These are phyloP conservation scores for Penicillium capsulatum DNA, from an alignment of 2,329 filamentous ascomycete genomes.

Conservation along the genomic window DNA sequence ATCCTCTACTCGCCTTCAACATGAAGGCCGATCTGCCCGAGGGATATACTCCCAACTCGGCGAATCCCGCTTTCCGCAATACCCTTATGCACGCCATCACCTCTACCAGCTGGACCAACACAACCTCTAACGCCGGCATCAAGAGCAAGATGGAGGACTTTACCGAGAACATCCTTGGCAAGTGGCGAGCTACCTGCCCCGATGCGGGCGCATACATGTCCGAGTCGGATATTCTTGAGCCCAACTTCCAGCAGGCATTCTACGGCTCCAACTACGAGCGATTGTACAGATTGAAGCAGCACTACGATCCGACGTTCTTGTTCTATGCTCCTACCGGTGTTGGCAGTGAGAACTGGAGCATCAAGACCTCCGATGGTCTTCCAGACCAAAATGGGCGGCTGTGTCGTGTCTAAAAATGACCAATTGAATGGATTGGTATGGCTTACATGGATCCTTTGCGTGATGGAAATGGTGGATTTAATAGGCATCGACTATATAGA, in stretches of 20 bases:
- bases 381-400: conserved; percentile 40
- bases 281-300: conserved; percentile 45
- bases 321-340: conserved; percentile 52
- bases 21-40: conserved; percentile 27
- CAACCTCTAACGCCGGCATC: conserved; percentile 37
- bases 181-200: conserved; percentile 26
- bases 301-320: conserved; percentile 48
- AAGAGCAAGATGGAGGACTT: conserved; percentile 19
- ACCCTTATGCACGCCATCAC: conserved; percentile 26
- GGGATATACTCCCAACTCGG: conserved; percentile 15
- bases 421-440: too few species aligned
- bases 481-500: too few species aligned
- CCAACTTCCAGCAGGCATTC: conserved; percentile 30
- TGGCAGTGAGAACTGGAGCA: conserved; percentile 51
- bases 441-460: too few species aligned
- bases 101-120: conserved; percentile 21
- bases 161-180: conserved; percentile 17
- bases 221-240: conserved; percentile 47
- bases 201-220: conserved; percentile 38
- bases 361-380: conserved; percentile 30
- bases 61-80: conserved; percentile 26
- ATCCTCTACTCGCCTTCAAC: conserved; percentile 32
- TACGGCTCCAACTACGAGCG: conserved; percentile 28
- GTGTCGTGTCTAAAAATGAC: conserved; percentile 36
- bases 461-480: too few species aligned